Base-by-base conservation (phyloP, 306 rosid genomes). In the Leucaena leucocephala region DNA sequence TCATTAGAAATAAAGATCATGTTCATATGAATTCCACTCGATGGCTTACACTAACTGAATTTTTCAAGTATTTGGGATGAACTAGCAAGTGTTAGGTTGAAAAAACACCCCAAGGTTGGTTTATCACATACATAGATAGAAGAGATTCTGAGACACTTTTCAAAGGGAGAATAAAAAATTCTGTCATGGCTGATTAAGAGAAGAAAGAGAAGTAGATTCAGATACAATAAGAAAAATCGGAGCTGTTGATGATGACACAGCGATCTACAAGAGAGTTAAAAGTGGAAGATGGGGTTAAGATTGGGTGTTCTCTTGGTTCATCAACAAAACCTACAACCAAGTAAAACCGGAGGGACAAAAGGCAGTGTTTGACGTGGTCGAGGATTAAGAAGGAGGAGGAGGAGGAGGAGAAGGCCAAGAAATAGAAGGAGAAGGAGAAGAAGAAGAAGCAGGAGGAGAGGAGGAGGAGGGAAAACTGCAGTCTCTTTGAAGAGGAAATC, bases 81-180 rank as follows among this genome's bases (percentile, higher is more conserved):
- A 89, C 86, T 4, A 92, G 97, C 8, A 86, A 92, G 81, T 94
- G 98, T 65, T 91, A 92, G 83, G 97, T 94, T 39, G 97, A 94
- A 43, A 97, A 94, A 84, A 92, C 98, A 33, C 92, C 93, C n/a
- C 92, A 94, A 79, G 96, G 97, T 74, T 91, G 98, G 97, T 92
- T 94, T 78, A 90, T 94, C n/a, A 94, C 95, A 2, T 94, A 94
- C 43, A 89, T 94, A 10, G 95, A 90, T 68, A 27, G 27, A 27
- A 79, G 90, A 70, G 94, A 90, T 77, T 92, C 95, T 1, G 92
- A 91, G 85, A 86, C 96, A 10, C 87, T 92, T 71, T 92, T 92
- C 77, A 90, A 94, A 83, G 98, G 90, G 76, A 90, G 82, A 83
- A 81, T 87, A 93, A 94, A 90, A 79, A 85, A 89, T 70, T 87